Evolutionary conservation across 768 basidiomycete species (phyloP).

Genomic region (Candolleomyces aberdarensis): DNA sequence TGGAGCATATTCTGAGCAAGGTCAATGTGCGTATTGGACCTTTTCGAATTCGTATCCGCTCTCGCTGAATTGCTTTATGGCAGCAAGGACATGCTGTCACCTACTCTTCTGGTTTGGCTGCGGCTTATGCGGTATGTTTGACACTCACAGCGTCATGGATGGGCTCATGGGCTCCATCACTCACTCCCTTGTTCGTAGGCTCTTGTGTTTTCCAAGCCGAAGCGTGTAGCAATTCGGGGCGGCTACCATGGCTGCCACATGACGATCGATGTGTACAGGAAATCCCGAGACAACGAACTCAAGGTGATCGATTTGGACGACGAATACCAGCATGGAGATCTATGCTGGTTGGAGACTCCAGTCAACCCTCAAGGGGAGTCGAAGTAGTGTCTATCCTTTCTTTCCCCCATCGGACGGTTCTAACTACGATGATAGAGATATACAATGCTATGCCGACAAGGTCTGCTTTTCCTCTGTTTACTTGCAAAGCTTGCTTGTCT

Average conservation of each 20-base stretch:
- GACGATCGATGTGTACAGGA: conserved; percentile 62
- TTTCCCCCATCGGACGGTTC: not conserved
- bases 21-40: conserved; percentile 47
- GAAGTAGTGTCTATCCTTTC: conserved; percentile 36
- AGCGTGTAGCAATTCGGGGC: conserved; percentile 70
- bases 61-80: not conserved
- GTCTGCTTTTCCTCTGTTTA: conserved; percentile 25
- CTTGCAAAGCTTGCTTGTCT: not conserved
- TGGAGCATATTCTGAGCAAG: conserved; percentile 70
- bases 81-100: conserved; percentile 73
- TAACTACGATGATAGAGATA: conserved; percentile 47
- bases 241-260: conserved; percentile 78
- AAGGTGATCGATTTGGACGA: conserved; percentile 71
- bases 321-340: conserved; percentile 65
- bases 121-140: conserved; percentile 57
- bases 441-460: conserved; percentile 79
- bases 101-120: conserved; percentile 76
- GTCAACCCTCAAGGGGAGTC: conserved; percentile 84
- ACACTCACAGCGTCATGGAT: not conserved
- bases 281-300: conserved; percentile 39
- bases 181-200: conserved; percentile 37
- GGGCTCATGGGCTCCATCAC: not conserved
- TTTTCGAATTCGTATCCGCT: not conserved
- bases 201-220: conserved; percentile 65
- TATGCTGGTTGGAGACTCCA: conserved; percentile 89